phyloP scores from a whole-genome alignment of 1,284 basidiomycete genomes.

The Cutaneotrichosporon cutaneum region DNA sequence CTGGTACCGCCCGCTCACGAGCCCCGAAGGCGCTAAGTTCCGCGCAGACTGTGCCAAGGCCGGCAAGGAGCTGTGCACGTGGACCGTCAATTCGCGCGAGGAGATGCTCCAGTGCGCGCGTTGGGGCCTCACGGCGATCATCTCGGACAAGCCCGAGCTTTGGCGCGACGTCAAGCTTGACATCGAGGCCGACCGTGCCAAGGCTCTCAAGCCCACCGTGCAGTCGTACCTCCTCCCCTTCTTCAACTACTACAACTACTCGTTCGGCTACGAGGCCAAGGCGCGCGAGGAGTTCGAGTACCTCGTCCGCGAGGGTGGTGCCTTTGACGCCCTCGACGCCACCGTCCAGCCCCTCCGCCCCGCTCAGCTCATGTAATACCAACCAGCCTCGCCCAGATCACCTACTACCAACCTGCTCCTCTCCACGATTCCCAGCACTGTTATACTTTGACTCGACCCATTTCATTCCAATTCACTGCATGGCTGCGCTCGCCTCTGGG shows the following conservation, averaged over 20 bases:
- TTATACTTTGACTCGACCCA: too few species aligned
- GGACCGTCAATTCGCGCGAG: slow-evolving; percentile 81
- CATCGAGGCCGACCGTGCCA: slow-evolving; percentile 33
- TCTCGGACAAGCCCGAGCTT: slow-evolving; percentile 67
- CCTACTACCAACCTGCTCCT: too few species aligned
- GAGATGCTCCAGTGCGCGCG: slow-evolving; percentile 95
- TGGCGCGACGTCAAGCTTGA: slow-evolving; percentile 43
- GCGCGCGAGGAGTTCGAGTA: slow-evolving; percentile 48
- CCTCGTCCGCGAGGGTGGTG: slow-evolving; percentile 50
- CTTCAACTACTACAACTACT: slow-evolving; percentile 39
- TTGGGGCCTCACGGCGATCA: slow-evolving; percentile 85
- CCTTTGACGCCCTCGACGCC: slow-evolving; percentile 24
- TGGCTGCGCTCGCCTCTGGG: too few species aligned
- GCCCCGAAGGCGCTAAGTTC: slow-evolving; percentile 68
- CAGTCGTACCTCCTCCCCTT: slow-evolving; percentile 36
- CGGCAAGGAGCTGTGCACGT: slow-evolving; percentile 73
- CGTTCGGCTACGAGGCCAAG: slow-evolving; percentile 37
- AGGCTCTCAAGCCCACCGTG: slow-evolving; percentile 36
- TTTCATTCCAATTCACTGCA: too few species aligned
- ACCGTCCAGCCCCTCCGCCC: neutral
- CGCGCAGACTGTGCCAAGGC: slow-evolving; percentile 70
- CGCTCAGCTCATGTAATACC: too few species aligned
- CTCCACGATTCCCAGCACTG: too few species aligned
- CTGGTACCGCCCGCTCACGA: slow-evolving; percentile 71
- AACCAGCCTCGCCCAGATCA: too few species aligned